A percentile compares a stretch with the other conserved stretches of the same genome.
Evolutionary conservation across 257 asterid species (phyloP).

Genomic region (Salvia hispanica): DNA sequence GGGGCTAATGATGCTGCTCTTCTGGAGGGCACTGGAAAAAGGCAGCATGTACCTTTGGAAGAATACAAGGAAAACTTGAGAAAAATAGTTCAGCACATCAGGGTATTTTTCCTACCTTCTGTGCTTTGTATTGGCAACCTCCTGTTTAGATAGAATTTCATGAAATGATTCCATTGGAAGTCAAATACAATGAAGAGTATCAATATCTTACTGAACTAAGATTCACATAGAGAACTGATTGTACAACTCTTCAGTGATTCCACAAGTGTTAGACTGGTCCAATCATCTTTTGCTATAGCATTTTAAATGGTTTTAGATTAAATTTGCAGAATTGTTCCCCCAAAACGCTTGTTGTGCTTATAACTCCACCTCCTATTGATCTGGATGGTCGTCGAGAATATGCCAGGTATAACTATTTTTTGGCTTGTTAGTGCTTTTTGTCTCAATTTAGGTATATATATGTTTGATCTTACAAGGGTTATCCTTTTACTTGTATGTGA

Average conservation of each 20-base stretch:
- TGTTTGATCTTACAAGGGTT: no score
- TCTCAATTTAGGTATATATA: no score
- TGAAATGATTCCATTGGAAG: neutral
- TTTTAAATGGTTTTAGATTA: slow-evolving; percentile 31
- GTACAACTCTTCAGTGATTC: slow-evolving; percentile 1
- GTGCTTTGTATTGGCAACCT: neutral
- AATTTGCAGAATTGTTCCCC: slow-evolving; percentile 60
- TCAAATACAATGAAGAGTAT: slow-evolving; percentile 3
- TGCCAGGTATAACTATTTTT: slow-evolving; percentile 58
- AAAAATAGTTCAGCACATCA: slow-evolving; percentile 66
- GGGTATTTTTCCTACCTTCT: slow-evolving; percentile 44
- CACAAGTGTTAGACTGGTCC: neutral
- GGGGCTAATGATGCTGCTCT: slow-evolving; percentile 97
- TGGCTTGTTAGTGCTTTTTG: neutral
- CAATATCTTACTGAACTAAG: slow-evolving; percentile 8
- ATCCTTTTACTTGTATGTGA: neutral
- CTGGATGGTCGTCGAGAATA: slow-evolving; percentile 66
- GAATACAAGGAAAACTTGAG: slow-evolving; percentile 83
- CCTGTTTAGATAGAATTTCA: neutral
- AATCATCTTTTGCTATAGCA: slow-evolving; percentile 17
- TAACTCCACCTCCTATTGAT: slow-evolving; percentile 90
- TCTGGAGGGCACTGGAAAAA: slow-evolving; percentile 65
- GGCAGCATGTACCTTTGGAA: slow-evolving; percentile 81
- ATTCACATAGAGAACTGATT: neutral
- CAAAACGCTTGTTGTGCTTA: slow-evolving; percentile 60